phyloP scores from a whole-genome alignment of 805 yeast genomes.

The Debaryomyces prosopidis region DNA sequence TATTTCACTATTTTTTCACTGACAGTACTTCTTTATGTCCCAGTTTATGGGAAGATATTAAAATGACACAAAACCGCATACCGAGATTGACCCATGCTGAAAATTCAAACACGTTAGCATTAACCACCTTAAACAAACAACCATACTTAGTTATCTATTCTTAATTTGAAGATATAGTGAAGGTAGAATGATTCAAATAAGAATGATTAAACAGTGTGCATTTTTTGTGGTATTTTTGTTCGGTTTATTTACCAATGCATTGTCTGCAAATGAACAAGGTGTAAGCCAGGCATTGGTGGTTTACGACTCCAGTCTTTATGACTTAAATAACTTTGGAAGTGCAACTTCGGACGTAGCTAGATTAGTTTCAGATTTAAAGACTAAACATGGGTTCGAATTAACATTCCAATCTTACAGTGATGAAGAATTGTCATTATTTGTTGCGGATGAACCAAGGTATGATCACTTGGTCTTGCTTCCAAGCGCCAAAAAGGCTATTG shows the following conservation, averaged over 20 bases:
- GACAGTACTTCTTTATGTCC: background rate
- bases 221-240: slow-evolving; percentile 10
- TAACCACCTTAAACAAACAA: background rate
- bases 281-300: slow-evolving; percentile 29
- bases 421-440: slow-evolving; percentile 21
- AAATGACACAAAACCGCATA: background rate
- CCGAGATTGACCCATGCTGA: background rate
- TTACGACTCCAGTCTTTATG: slow-evolving; percentile 29
- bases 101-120: slow-evolving; percentile 4
- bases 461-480: slow-evolving; percentile 38
- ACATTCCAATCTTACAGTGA: slow-evolving; percentile 24
- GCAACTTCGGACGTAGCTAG: slow-evolving; percentile 17
- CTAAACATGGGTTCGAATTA: slow-evolving; percentile 12
- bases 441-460: slow-evolving; percentile 22
- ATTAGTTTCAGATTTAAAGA: slow-evolving; percentile 23
- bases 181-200: background rate
- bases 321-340: slow-evolving; percentile 14
- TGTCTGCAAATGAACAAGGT: slow-evolving; percentile 6
- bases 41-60: background rate
- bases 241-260: background rate
- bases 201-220: slow-evolving; percentile 6
- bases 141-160: background rate
- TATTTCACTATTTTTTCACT: background rate
- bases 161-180: background rate
- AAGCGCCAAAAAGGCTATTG: slow-evolving; percentile 30